phyloP scores from a whole-genome alignment of 2,329 filamentous ascomycete genomes.

The Periconia sp. region DNA sequence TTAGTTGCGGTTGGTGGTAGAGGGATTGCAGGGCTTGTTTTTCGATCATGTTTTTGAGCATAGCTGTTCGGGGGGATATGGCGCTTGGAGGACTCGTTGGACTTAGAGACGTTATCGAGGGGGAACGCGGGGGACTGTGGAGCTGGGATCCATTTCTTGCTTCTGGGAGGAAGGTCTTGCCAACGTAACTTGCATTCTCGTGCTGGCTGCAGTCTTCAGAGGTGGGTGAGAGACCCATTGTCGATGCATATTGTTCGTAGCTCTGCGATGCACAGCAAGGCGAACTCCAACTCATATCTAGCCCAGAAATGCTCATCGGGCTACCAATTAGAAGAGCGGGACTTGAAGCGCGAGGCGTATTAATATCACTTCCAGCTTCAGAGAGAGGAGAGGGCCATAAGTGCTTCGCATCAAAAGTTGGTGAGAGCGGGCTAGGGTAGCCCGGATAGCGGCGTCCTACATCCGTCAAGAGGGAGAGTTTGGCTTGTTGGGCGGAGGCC shows the following conservation, averaged over 20 bases:
- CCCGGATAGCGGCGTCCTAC: slow-evolving; percentile 37
- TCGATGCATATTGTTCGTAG: slow-evolving; percentile 16
- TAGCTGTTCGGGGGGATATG: slow-evolving; percentile 30
- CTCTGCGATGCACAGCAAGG: slow-evolving; percentile 18
- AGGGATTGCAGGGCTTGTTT: slow-evolving; percentile 23
- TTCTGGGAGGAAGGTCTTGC: slow-evolving; percentile 7
- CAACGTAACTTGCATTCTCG: not conserved
- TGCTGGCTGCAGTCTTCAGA: slow-evolving; percentile 9
- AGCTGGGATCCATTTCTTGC: slow-evolving; percentile 5
- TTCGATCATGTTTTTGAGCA: slow-evolving; percentile 29
- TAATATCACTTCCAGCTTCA: slow-evolving; percentile 17
- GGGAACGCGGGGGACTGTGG: slow-evolving; percentile 3
- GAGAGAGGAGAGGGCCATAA: slow-evolving; percentile 36
- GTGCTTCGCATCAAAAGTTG: slow-evolving; percentile 32
- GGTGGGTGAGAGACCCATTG: slow-evolving; percentile 22
- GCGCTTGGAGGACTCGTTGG: slow-evolving; percentile 24
- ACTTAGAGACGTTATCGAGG: slow-evolving; percentile 10
- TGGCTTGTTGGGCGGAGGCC: slow-evolving; percentile 10
- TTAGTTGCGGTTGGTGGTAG: slow-evolving; percentile 7
- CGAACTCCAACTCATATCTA: slow-evolving; percentile 27
- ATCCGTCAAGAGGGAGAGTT: slow-evolving; percentile 33
- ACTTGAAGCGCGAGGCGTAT: slow-evolving; percentile 14
- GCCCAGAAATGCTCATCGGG: slow-evolving; percentile 35
- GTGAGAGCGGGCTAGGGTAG: slow-evolving; percentile 39
- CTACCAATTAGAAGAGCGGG: slow-evolving; percentile 12